phyloP scores from a whole-genome alignment of 805 yeast genomes.

The Starmerella vaccinii region DNA sequence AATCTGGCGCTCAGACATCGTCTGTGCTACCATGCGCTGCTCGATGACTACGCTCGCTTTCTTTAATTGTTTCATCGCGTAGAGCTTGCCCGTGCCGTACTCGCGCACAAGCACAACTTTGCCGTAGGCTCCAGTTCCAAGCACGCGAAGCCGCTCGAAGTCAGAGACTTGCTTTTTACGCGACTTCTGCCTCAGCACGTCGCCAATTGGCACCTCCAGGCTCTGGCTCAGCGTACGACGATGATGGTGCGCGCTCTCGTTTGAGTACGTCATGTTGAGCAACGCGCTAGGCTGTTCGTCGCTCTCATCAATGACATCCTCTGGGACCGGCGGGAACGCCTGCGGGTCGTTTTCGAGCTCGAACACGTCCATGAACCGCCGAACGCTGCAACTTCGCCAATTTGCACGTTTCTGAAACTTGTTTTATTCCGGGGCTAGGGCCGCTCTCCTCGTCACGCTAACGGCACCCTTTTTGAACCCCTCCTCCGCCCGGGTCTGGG shows the following conservation, averaged over 20 bases:
- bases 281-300: neutral
- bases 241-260: conserved; percentile 12
- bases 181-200: conserved; percentile 17
- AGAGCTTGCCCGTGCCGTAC: conserved; percentile 48
- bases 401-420: neutral
- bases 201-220: conserved; percentile 41
- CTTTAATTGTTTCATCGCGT: conserved; percentile 76
- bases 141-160: conserved; percentile 62
- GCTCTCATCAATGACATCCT: neutral
- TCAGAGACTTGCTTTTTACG: conserved; percentile 36
- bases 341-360: conserved; percentile 18
- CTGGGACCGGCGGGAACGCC: conserved; percentile 3
- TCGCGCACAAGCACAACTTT: conserved; percentile 73
- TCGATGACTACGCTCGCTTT: conserved; percentile 68
- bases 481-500: neutral
- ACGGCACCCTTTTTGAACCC: neutral
- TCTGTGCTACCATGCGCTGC: conserved; percentile 53
- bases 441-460: neutral
- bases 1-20: conserved; percentile 69
- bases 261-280: neutral
- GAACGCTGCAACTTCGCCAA: neutral
- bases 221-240: conserved; percentile 27
- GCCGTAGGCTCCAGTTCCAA: conserved; percentile 85
- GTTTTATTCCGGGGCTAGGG: neutral
- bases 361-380: conserved; percentile 19